Conservation (phyloP, 2,329 filamentous ascomycete genomes). For the Pestalotiopsis sp. region DNA sequence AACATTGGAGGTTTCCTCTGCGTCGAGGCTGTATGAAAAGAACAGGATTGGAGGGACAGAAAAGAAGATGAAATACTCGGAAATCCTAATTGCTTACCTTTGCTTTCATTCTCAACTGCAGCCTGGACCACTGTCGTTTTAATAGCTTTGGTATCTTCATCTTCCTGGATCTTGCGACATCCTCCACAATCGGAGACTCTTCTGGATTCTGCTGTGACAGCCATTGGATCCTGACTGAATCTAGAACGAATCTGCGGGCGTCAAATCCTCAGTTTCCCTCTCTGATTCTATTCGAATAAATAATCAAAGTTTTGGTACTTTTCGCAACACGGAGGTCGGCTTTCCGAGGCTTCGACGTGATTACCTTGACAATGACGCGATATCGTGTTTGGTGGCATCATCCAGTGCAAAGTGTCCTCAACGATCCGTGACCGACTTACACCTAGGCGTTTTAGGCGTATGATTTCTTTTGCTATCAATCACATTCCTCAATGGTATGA, state of each 20-base stretch:
- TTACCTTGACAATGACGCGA: constrained; percentile 10
- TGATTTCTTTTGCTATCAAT: neutral
- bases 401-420: neutral
- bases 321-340: neutral
- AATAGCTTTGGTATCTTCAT: constrained; percentile 15
- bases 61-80: neutral
- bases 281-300: neutral
- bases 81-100: neutral
- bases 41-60: neutral
- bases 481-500: neutral
- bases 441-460: neutral
- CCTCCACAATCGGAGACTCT: constrained; percentile 21
- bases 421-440: neutral
- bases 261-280: neutral
- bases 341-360: neutral
- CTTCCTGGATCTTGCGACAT: constrained; percentile 28
- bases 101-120: neutral
- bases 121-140: neutral
- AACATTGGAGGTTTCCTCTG: neutral
- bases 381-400: constrained; percentile 10
- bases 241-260: neutral
- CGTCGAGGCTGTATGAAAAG: no score
- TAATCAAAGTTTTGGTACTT: neutral
- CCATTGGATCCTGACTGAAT: neutral
- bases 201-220: constrained; percentile 5